These are phyloP conservation scores for Gryganskiella cystojenkinii DNA, from an alignment of 192 early-diverging fungal genomes.

Conservation along the genomic window DNA sequence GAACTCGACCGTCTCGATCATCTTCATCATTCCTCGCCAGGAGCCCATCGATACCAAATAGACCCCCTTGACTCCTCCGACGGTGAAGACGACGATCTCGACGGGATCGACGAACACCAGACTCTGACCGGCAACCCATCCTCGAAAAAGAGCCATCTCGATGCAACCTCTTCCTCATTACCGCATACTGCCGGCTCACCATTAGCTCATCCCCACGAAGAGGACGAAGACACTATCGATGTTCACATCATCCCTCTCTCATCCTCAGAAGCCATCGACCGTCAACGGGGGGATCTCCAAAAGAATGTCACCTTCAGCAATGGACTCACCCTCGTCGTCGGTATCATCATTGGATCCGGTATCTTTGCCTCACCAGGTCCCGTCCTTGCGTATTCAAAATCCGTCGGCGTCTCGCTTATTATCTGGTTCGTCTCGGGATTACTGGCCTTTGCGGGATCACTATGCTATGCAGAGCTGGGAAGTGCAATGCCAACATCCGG, in stretches of 20 bases:
- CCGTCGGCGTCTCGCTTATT: slow-evolving; percentile 75
- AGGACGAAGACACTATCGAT: slow-evolving; percentile 43
- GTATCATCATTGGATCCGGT: slow-evolving; percentile 83
- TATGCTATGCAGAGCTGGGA: slow-evolving; percentile 93
- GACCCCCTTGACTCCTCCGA: slow-evolving; percentile 55
- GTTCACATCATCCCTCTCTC: slow-evolving; percentile 50
- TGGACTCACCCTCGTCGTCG: slow-evolving; percentile 75
- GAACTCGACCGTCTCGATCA: slow-evolving; percentile 39
- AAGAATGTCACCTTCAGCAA: slow-evolving; percentile 71
- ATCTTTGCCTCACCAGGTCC: slow-evolving; percentile 86
- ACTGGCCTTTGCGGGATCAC: slow-evolving; percentile 82
- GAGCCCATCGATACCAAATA: slow-evolving; percentile 40
- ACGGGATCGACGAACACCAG: slow-evolving; percentile 26
- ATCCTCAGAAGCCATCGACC: slow-evolving; percentile 49
- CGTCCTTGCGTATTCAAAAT: slow-evolving; percentile 69
- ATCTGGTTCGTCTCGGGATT: slow-evolving; percentile 82
- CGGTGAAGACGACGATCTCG: slow-evolving; percentile 34
- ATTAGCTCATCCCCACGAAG: slow-evolving; percentile 2
- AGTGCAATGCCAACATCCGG: slow-evolving; percentile 87
- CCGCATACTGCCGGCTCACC: background rate
- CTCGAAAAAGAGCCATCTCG: background rate
- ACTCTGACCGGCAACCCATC: slow-evolving; percentile 18
- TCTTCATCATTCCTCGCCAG: background rate
- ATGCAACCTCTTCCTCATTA: slow-evolving; percentile 5
- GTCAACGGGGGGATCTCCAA: slow-evolving; percentile 54